Percentiles rank a stretch among this genome's conserved stretches.
These are phyloP conservation scores for Podosphaera xanthii DNA, from an alignment of 2,329 filamentous ascomycete species.

Conservation along the genomic window DNA sequence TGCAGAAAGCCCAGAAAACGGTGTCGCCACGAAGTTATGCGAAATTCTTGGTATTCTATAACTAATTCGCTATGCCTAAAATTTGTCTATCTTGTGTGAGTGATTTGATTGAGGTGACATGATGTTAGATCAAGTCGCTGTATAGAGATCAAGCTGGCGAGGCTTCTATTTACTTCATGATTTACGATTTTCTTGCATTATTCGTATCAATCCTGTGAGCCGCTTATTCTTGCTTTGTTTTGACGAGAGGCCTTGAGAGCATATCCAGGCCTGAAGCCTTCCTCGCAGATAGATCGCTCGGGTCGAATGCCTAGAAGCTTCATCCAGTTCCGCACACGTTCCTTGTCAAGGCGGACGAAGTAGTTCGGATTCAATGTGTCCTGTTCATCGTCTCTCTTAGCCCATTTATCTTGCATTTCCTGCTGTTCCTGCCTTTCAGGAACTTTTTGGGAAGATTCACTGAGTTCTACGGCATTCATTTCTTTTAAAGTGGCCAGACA, in stretches of 20 bases:
- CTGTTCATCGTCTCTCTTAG: constrained; percentile 19
- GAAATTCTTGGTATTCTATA: no score
- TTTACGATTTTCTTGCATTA: constrained; percentile 2
- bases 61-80: no score
- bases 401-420: constrained; percentile 8
- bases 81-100: no score
- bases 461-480: constrained; percentile 48
- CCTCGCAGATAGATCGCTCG: constrained; percentile 43
- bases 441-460: constrained; percentile 7
- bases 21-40: no score
- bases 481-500: constrained; percentile 55
- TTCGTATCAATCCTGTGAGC: background rate
- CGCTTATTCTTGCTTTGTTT: background rate
- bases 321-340: constrained; percentile 36
- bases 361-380: constrained; percentile 17
- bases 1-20: no score
- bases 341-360: constrained; percentile 27
- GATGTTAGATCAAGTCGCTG: no score
- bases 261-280: constrained; percentile 52
- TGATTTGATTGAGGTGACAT: no score
- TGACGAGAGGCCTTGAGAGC: constrained; percentile 15
- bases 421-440: constrained; percentile 15
- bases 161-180: no score
- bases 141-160: no score
- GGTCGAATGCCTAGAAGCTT: constrained; percentile 50